phyloP scores from a whole-genome alignment of 495 filamentous ascomycete genomes.

The Chaetomium fimeti region DNA sequence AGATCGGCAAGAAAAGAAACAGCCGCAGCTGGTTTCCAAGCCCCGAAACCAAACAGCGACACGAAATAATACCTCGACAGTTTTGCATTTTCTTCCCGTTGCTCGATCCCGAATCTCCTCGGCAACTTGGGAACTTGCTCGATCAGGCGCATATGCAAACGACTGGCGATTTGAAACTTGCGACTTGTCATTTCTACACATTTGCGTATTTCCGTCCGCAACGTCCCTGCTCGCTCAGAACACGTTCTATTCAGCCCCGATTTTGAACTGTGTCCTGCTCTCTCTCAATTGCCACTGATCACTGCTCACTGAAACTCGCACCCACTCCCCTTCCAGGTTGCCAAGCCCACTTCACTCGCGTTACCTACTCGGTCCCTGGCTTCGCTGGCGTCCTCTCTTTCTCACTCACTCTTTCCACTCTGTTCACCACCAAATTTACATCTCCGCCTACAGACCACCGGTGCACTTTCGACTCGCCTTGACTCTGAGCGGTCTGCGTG shows the following conservation, averaged over 20 bases:
- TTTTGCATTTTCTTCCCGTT: too few species aligned
- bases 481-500: background rate
- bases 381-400: constrained; percentile 2
- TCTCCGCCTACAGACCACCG: background rate
- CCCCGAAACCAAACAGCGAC: background rate
- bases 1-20: background rate
- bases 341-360: constrained; percentile 1
- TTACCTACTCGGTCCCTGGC: background rate
- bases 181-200: constrained; percentile 2
- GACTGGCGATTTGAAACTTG: background rate
- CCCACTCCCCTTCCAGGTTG: constrained; percentile 4
- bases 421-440: background rate
- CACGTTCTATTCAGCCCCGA: constrained; percentile 8
- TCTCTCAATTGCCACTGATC: constrained; percentile 1
- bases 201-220: constrained; percentile 2
- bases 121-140: too few species aligned
- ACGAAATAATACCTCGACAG: background rate
- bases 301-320: background rate
- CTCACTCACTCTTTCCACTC: background rate
- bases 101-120: background rate
- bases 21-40: background rate
- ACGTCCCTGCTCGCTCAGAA: constrained; percentile 16
- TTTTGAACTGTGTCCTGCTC: background rate
- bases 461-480: background rate
- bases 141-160: background rate